Conservation (phyloP, 257 asterid genomes). For the Plectranthus barbatus region DNA sequence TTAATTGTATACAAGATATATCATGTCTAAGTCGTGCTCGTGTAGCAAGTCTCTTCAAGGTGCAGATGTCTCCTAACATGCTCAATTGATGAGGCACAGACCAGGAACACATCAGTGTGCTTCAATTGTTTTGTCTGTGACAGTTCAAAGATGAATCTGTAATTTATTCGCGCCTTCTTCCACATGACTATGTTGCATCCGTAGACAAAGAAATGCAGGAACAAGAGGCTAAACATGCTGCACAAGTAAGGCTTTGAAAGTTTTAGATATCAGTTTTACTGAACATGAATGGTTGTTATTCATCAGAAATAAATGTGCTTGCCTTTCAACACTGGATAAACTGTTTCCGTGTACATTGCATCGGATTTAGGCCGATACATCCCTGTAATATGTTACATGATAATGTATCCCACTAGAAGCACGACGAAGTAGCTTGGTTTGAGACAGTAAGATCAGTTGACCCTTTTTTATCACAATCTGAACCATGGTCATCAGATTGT, state of each 20-base stretch:
- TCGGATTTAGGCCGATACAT: slow-evolving; percentile 52
- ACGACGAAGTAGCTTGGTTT: slow-evolving; percentile 78
- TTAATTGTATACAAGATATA: no score
- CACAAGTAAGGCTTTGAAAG: slow-evolving; percentile 14
- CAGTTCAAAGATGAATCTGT: slow-evolving; percentile 76
- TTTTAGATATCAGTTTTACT: background rate
- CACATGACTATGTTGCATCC: slow-evolving; percentile 95
- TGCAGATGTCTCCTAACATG: no score
- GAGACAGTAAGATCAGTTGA: slow-evolving; percentile 21
- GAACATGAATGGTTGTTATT: background rate
- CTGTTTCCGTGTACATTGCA: slow-evolving; percentile 80
- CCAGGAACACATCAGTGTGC: slow-evolving; percentile 67
- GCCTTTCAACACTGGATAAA: slow-evolving; percentile 86
- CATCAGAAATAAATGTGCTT: slow-evolving; percentile 17
- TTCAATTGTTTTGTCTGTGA: slow-evolving; percentile 61
- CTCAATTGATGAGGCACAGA: no score
- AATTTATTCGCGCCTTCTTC: slow-evolving; percentile 75
- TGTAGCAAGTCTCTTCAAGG: no score
- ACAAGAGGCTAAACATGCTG: slow-evolving; percentile 87
- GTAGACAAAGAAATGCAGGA: slow-evolving; percentile 70
- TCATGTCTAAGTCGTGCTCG: no score
- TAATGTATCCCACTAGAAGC: slow-evolving; percentile 61
- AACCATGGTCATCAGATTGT: slow-evolving; percentile 31
- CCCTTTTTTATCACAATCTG: slow-evolving; percentile 19
- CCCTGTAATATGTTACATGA: slow-evolving; percentile 80